Conservation (phyloP, 2,329 filamentous ascomycete genomes). For the Rasamsonia emersonii region DNA sequence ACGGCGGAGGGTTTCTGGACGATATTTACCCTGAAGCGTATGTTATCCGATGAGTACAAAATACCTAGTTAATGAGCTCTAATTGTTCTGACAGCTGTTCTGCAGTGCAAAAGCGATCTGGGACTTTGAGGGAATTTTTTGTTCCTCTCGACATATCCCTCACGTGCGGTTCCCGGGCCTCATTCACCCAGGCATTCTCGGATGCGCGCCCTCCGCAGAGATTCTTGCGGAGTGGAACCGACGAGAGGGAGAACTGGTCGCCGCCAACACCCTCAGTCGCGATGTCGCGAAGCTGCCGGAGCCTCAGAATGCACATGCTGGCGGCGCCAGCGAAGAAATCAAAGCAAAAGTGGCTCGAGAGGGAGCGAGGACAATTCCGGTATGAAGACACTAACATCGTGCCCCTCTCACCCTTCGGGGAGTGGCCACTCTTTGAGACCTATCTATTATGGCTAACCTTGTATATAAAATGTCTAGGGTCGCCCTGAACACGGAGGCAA, state of each 20-base stretch:
- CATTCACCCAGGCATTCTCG: constrained; percentile 86
- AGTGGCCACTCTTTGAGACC: neutral
- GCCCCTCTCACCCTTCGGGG: neutral
- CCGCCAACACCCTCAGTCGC: constrained; percentile 55
- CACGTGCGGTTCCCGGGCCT: constrained; percentile 80
- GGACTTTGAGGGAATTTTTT: constrained; percentile 72
- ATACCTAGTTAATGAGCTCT: too few relatives aligned
- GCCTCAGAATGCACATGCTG: constrained; percentile 63
- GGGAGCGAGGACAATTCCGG: constrained; percentile 77
- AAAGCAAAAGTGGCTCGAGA: constrained; percentile 63
- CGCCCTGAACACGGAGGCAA: constrained; percentile 83
- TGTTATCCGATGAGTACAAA: too few relatives aligned
- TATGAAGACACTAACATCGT: too few relatives aligned
- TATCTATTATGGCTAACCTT: too few relatives aligned
- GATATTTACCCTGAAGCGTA: constrained; percentile 78
- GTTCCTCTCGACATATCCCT: constrained; percentile 76
- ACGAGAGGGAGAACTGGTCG: constrained; percentile 72
- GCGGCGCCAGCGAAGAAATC: constrained; percentile 49
- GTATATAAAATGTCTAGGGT: too few relatives aligned
- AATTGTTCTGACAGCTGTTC: neutral
- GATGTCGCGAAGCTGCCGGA: constrained; percentile 72
- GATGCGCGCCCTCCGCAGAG: constrained; percentile 73
- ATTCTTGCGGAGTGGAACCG: constrained; percentile 75
- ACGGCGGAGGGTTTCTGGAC: constrained; percentile 83
- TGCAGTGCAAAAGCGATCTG: constrained; percentile 59